Evolutionary conservation across 2,329 filamentous ascomycete species (phyloP).

Genomic region (Nigrospora oryzae): DNA sequence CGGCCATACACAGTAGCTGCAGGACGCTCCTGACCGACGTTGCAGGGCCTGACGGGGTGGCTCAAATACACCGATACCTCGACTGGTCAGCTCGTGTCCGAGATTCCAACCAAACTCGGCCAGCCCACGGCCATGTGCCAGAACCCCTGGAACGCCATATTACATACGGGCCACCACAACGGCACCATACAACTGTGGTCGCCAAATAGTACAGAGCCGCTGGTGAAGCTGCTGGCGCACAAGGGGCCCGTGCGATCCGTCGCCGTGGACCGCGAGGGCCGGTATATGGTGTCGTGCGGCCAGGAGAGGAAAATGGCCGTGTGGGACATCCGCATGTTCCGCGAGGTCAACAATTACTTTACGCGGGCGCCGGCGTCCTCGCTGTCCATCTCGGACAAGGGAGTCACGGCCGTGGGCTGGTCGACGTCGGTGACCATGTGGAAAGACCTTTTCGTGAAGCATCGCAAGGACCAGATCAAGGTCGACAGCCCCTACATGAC

Average conservation of each 20-base stretch:
- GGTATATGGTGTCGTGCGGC: slow-evolving; percentile 63
- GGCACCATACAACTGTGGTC: slow-evolving; percentile 94
- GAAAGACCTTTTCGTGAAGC: slow-evolving; percentile 80
- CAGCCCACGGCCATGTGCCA: slow-evolving; percentile 76
- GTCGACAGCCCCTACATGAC: slow-evolving; percentile 85
- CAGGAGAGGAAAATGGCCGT: slow-evolving; percentile 89
- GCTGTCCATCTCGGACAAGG: slow-evolving; percentile 80
- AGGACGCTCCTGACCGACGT: slow-evolving; percentile 10
- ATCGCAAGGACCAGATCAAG: slow-evolving; percentile 62
- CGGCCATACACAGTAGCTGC: too few relatives aligned
- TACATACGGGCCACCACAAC: slow-evolving; percentile 91
- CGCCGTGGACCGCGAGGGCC: slow-evolving; percentile 79
- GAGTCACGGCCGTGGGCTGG: slow-evolving; percentile 83
- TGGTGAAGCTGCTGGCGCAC: slow-evolving; percentile 88
- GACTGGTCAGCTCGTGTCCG: slow-evolving; percentile 80
- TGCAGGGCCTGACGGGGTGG: slow-evolving; percentile 68
- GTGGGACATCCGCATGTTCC: slow-evolving; percentile 93
- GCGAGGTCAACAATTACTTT: slow-evolving; percentile 83
- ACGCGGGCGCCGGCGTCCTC: slow-evolving; percentile 75
- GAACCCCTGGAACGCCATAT: slow-evolving; percentile 85
- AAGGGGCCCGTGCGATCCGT: slow-evolving; percentile 79
- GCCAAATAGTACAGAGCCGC: slow-evolving; percentile 75
- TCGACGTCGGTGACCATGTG: slow-evolving; percentile 84
- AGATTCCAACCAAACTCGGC: slow-evolving; percentile 78
- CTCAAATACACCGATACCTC: slow-evolving; percentile 94